Conservation (phyloP, 345 rosid species). For the Lumnitzera littorea region DNA sequence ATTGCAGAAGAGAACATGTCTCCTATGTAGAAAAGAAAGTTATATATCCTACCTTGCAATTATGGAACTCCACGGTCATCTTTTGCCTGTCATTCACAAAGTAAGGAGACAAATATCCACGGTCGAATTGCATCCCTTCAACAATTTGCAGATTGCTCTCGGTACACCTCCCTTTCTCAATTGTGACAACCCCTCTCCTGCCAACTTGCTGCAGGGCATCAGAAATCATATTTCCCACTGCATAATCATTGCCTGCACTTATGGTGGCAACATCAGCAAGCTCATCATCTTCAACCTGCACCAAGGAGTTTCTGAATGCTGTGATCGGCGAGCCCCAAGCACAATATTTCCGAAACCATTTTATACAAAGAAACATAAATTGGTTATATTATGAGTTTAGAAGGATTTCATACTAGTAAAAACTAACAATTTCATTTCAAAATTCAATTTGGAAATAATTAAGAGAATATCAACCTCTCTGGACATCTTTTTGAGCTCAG, state of each 20-base stretch:
- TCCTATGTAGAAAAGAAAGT: conserved; percentile 1
- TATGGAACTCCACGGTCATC: conserved; percentile 55
- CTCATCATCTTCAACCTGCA: conserved; percentile 79
- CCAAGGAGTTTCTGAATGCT: background rate
- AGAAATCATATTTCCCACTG: conserved; percentile 66
- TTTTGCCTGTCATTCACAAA: conserved; percentile 69
- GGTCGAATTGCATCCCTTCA: conserved; percentile 89
- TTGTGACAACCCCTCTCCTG: conserved; percentile 63
- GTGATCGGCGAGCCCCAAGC: conserved; percentile 3
- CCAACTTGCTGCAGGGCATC: conserved; percentile 65
- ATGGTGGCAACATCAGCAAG: conserved; percentile 87
- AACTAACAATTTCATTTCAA: too few relatives aligned
- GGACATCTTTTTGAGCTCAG: conserved; percentile 80
- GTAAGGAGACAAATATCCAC: conserved; percentile 80
- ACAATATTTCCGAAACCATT: background rate
- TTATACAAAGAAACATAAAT: background rate
- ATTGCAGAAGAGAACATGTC: background rate
- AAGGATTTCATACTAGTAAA: too few relatives aligned
- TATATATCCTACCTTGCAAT: conserved; percentile 62
- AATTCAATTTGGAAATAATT: background rate
- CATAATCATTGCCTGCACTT: conserved; percentile 78
- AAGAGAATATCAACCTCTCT: conserved; percentile 47
- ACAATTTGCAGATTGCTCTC: conserved; percentile 60
- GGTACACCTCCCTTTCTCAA: conserved; percentile 52
- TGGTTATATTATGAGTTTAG: background rate